Evolutionary conservation across 1,284 basidiomycete species (phyloP).

Genomic region (Flammula alnicola): DNA sequence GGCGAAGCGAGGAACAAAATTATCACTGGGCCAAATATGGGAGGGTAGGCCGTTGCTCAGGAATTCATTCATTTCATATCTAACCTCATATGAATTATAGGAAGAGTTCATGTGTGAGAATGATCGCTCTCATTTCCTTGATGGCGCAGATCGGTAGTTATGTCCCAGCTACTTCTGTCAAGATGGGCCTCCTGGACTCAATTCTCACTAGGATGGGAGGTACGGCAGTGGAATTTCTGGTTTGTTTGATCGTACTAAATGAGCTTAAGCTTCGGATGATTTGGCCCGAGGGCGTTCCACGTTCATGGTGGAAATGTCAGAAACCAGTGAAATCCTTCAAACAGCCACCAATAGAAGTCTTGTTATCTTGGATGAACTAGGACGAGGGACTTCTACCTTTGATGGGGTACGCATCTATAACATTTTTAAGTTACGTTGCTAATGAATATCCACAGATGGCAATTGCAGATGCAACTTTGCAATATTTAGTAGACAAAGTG

Average conservation of each 20-base stretch:
- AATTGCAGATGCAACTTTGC: conserved; percentile 79
- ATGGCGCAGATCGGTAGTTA: conserved; percentile 77
- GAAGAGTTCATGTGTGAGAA: conserved; percentile 79
- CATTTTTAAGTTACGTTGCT: background rate
- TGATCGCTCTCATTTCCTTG: conserved; percentile 75
- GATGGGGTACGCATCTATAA: conserved; percentile 63
- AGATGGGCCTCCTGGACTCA: conserved; percentile 79
- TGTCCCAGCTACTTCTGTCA: conserved; percentile 76
- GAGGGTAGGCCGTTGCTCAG: conserved; percentile 46
- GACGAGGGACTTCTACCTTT: conserved; percentile 83
- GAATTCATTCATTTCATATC: background rate
- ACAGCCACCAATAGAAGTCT: conserved; percentile 74
- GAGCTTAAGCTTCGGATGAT: conserved; percentile 79
- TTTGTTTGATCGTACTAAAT: conserved; percentile 12
- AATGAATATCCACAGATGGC: conserved; percentile 66
- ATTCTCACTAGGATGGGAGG: conserved; percentile 89
- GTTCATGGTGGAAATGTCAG: conserved; percentile 95
- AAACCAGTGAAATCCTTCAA: conserved; percentile 89
- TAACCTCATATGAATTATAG: conserved; percentile 32
- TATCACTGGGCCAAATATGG: conserved; percentile 87
- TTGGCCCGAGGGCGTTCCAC: conserved; percentile 85
- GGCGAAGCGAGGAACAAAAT: conserved; percentile 66
- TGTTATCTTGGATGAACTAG: conserved; percentile 88
- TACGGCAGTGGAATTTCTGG: conserved; percentile 32
- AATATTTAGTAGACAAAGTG: conserved; percentile 67